A percentile compares a stretch with the other conserved stretches of the same genome.
These are phyloP conservation scores for Sugiyamaella boreocaroliniensis DNA, from an alignment of 805 yeast genomes.

Conservation along the genomic window DNA sequence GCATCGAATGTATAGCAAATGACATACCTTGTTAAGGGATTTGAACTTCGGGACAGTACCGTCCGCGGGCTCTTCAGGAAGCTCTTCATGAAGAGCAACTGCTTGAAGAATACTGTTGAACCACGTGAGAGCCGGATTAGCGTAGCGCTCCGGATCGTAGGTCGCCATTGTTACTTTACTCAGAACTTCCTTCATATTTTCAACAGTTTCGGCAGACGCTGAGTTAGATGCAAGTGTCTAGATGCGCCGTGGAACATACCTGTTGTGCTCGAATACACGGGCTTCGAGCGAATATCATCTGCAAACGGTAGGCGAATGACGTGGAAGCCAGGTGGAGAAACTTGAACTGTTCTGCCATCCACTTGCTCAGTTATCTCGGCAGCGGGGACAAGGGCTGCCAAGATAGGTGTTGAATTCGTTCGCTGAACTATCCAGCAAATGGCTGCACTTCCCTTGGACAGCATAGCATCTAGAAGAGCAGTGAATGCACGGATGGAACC, in stretches of 20 bases:
- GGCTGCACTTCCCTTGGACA: conserved; percentile 47
- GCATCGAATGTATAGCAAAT: neutral
- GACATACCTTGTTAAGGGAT: conserved; percentile 18
- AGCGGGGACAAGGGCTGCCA: conserved; percentile 54
- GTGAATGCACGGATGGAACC: conserved; percentile 66
- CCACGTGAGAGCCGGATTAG: conserved; percentile 63
- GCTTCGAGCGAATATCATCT: conserved; percentile 67
- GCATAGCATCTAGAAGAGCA: conserved; percentile 57
- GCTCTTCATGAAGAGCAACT: conserved; percentile 52
- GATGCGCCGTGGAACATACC: neutral
- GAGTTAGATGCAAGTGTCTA: conserved; percentile 3
- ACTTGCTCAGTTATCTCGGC: conserved; percentile 30
- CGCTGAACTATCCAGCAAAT: conserved; percentile 66
- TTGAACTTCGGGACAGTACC: conserved; percentile 22
- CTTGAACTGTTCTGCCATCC: conserved; percentile 16
- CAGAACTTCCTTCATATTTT: conserved; percentile 28
- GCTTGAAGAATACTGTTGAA: conserved; percentile 60
- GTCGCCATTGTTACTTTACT: conserved; percentile 39
- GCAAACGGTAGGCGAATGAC: conserved; percentile 62
- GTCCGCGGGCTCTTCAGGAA: conserved; percentile 25
- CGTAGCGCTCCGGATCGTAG: conserved; percentile 47
- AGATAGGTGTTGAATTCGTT: conserved; percentile 45
- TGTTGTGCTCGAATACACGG: conserved; percentile 27
- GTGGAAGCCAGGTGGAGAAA: conserved; percentile 65
- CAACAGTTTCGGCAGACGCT: conserved; percentile 23